Percentiles rank a stretch among this genome's conserved stretches.
Conservation (phyloP, 768 basidiomycete species). For the Boletus rubroflammeus region DNA sequence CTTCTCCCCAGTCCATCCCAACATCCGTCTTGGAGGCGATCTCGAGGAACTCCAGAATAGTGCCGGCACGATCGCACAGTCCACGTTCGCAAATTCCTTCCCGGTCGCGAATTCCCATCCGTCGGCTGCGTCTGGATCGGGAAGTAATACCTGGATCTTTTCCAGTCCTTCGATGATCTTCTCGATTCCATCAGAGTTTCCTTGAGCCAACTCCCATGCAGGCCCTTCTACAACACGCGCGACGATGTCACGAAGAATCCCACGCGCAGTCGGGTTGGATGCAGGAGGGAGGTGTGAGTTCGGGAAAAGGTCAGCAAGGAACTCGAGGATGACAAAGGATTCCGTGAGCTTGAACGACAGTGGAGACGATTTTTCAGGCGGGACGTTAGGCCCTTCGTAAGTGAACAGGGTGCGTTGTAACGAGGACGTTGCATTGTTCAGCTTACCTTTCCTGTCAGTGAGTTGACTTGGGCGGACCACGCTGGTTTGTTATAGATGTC, state of each 20-base stretch:
- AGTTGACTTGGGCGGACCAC: conserved; percentile 65
- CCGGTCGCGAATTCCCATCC: conserved; percentile 35
- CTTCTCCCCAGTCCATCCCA: conserved; percentile 45
- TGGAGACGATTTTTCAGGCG: conserved; percentile 52
- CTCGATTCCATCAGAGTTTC: conserved; percentile 24
- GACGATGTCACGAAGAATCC: conserved; percentile 58
- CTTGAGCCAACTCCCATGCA: not conserved
- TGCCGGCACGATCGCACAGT: conserved; percentile 56
- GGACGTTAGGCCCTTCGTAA: conserved; percentile 54
- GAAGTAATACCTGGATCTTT: conserved; percentile 3
- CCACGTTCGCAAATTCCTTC: conserved; percentile 53
- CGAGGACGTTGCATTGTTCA: not conserved
- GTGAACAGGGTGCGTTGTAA: conserved; percentile 32
- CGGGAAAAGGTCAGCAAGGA: conserved; percentile 58
- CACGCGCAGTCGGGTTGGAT: conserved; percentile 44
- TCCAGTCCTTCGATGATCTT: not conserved
- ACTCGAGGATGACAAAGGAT: conserved; percentile 60
- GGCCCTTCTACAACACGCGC: conserved; percentile 24
- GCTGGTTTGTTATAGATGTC: conserved; percentile 61
- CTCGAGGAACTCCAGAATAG: conserved; percentile 47
- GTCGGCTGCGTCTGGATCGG: conserved; percentile 40
- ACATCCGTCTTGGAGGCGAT: conserved; percentile 43
- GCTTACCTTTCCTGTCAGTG: conserved; percentile 52
- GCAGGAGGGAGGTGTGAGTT: conserved; percentile 40
- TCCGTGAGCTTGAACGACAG: conserved; percentile 60